phyloP scores from a whole-genome alignment of 495 filamentous ascomycete species.

The Cercophora samala region DNA sequence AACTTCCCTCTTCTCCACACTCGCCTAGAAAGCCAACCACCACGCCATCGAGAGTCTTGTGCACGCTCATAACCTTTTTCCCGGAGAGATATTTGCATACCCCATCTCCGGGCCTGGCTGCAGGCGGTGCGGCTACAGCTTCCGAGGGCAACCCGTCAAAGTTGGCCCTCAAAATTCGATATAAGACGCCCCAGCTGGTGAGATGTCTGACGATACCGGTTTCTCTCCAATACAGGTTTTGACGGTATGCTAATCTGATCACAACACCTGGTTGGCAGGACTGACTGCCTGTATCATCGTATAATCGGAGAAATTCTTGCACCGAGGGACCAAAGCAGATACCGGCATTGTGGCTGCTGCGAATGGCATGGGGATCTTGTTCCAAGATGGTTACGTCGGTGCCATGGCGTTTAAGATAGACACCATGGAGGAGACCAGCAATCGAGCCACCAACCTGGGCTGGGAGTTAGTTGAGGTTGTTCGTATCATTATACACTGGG shows the following conservation, averaged over 20 bases:
- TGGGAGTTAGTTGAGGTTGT: background rate
- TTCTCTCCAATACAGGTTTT: background rate
- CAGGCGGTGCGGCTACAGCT: constrained; percentile 23
- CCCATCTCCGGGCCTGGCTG: constrained; percentile 30
- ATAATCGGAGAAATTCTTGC: constrained; percentile 20
- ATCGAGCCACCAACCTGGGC: constrained; percentile 39
- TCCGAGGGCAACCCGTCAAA: constrained; percentile 44
- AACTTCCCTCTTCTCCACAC: constrained; percentile 14
- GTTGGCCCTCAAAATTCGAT: constrained; percentile 47
- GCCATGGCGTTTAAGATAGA: constrained; percentile 42
- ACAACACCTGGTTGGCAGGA: background rate
- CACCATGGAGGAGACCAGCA: constrained; percentile 35
- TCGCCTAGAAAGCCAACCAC: constrained; percentile 27
- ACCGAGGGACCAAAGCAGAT: constrained; percentile 36
- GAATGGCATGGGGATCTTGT: constrained; percentile 34
- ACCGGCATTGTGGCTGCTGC: constrained; percentile 49
- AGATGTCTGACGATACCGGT: constrained; percentile 29
- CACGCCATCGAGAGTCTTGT: constrained; percentile 31
- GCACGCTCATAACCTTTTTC: constrained; percentile 36
- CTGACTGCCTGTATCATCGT: constrained; percentile 22
- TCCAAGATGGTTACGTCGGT: constrained; percentile 48
- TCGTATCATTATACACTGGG: background rate
- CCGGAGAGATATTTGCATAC: constrained; percentile 40
- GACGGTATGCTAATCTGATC: constrained; percentile 16
- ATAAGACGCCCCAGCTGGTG: constrained; percentile 49